Evolutionary conservation across 805 yeast species (phyloP).

Genomic region (Candida dajiaensis): DNA sequence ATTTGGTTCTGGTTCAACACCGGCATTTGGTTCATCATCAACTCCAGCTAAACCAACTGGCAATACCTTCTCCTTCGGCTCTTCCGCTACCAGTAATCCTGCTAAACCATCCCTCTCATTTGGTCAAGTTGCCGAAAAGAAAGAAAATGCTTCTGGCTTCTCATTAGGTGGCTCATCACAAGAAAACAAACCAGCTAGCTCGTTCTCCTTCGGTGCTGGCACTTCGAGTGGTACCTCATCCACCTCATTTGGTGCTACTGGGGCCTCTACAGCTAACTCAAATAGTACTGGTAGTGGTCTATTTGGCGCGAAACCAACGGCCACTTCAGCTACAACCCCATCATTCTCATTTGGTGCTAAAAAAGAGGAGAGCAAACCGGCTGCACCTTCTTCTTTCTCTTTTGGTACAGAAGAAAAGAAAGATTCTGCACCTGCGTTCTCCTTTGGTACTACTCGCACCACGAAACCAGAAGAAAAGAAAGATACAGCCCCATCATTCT

Average conservation of each 20-base stretch:
- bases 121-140: slow-evolving; percentile 7
- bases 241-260: background rate
- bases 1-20: background rate
- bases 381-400: slow-evolving; percentile 12
- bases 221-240: background rate
- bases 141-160: slow-evolving; percentile 13
- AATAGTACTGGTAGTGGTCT: slow-evolving; percentile 1
- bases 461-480: slow-evolving; percentile 8
- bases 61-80: slow-evolving; percentile 17
- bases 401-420: slow-evolving; percentile 1
- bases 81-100: slow-evolving; percentile 1
- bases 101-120: slow-evolving; percentile 1
- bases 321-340: slow-evolving; percentile 4
- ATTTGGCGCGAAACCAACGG: slow-evolving; percentile 9
- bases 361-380: slow-evolving; percentile 8
- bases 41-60: slow-evolving; percentile 9
- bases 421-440: slow-evolving; percentile 10
- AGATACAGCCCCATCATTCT: slow-evolving; percentile 12
- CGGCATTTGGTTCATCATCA: slow-evolving; percentile 10
- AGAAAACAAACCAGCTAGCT: slow-evolving; percentile 9
- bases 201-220: slow-evolving; percentile 24
- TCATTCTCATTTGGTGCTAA: slow-evolving; percentile 21
- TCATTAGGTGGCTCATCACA: slow-evolving; percentile 18
- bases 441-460: slow-evolving; percentile 18
- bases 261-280: background rate